A percentile compares a stretch with the other conserved stretches of the same genome.
Conservation (phyloP, 352 stramenopile species). For the Hyphochytrium catenoides region DNA sequence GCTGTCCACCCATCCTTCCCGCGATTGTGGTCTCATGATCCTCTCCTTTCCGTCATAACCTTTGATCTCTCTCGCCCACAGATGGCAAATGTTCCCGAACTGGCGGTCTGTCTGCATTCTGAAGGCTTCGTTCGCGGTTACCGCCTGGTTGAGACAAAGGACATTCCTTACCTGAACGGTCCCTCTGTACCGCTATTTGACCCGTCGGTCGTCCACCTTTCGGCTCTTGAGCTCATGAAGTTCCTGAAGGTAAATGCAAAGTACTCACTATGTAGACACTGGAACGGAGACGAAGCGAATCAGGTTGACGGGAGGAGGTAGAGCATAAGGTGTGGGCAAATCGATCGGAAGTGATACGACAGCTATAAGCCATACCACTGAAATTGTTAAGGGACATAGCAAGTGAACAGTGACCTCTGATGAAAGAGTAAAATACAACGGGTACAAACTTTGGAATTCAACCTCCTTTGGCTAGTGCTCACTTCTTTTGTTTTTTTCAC, state of each 20-base stretch:
- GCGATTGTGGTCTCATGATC: too few relatives aligned
- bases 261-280: too few relatives aligned
- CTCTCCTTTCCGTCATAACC: too few relatives aligned
- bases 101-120: slow-evolving; percentile 60
- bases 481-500: not conserved
- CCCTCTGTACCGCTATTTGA: slow-evolving; percentile 33
- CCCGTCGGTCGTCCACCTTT: slow-evolving; percentile 56
- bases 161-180: slow-evolving; percentile 53
- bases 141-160: slow-evolving; percentile 44
- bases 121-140: slow-evolving; percentile 54
- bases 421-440: not conserved
- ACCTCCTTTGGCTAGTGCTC: not conserved
- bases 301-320: too few relatives aligned
- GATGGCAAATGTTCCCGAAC: slow-evolving; percentile 54
- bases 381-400: too few relatives aligned
- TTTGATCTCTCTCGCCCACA: not conserved
- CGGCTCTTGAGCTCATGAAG: slow-evolving; percentile 54
- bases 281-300: too few relatives aligned
- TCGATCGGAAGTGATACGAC: too few relatives aligned
- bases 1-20: too few relatives aligned
- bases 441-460: too few relatives aligned
- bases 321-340: too few relatives aligned
- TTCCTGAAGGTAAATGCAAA: slow-evolving; percentile 47
- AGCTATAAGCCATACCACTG: too few relatives aligned
- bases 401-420: not conserved